Conservation (phyloP, 164 flowering plant species). For the Sextonia rubra region DNA sequence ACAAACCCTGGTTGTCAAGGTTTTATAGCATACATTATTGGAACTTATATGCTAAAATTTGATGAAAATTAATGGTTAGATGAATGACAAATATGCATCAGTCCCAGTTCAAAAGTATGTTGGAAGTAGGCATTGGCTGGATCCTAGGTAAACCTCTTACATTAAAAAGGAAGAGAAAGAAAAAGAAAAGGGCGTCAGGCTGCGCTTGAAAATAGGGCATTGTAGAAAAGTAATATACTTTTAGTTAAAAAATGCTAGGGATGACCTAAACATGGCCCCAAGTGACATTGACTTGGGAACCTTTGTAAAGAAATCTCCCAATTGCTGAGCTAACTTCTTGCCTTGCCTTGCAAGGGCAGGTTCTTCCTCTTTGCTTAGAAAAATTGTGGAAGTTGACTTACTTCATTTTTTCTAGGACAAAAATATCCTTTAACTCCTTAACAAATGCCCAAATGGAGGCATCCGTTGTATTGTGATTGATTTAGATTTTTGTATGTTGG, state of each 20-base stretch:
- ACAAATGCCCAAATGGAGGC: neutral
- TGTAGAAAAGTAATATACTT: neutral
- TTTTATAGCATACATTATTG: too few species aligned
- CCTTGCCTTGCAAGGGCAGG: constrained; percentile 6
- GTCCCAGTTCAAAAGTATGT: too few species aligned
- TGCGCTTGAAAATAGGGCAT: neutral
- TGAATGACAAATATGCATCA: too few species aligned
- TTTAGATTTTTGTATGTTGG: too few species aligned
- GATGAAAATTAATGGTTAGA: too few species aligned
- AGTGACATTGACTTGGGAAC: neutral
- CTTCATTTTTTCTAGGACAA: neutral
- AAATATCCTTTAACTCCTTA: neutral
- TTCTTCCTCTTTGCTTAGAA: neutral
- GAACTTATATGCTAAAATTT: too few species aligned
- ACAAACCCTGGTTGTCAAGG: too few species aligned
- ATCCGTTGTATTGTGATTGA: neutral
- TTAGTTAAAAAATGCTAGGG: too few species aligned
- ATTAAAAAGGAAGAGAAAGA: too few species aligned
- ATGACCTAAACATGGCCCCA: neutral
- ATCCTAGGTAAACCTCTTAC: too few species aligned
- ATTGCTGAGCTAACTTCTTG: neutral
- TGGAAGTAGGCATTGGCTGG: too few species aligned
- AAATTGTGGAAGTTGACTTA: neutral
- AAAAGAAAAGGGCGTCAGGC: too few species aligned
- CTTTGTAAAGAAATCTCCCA: neutral